Percentiles rank a stretch among this genome's conserved stretches.
Evolutionary conservation across 352 stramenopile genomes (phyloP).

Genomic region (Phytopythium ostracodes): DNA sequence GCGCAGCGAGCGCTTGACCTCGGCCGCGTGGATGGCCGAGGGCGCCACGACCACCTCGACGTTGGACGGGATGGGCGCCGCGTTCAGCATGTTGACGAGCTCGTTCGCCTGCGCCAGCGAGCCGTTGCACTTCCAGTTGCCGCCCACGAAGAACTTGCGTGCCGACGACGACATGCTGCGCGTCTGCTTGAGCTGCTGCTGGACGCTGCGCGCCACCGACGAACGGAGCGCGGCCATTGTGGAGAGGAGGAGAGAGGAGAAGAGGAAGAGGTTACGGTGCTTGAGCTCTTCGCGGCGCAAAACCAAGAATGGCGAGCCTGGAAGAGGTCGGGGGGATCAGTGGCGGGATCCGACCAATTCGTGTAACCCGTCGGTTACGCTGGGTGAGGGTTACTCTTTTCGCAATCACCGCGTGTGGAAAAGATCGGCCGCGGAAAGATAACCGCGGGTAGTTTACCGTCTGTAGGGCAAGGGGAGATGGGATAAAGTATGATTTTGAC

Average conservation of each 20-base stretch:
- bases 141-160: constrained; percentile 98
- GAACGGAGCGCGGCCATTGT: constrained; percentile 43
- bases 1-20: constrained; percentile 58
- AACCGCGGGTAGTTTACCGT: neutral
- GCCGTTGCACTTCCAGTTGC: constrained; percentile 99
- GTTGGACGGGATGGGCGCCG: constrained; percentile 64
- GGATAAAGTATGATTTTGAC: neutral
- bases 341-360: neutral
- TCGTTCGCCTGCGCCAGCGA: constrained; percentile 61
- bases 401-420: too few relatives aligned
- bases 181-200: constrained; percentile 32
- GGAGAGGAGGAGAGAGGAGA: constrained; percentile 6
- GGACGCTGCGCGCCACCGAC: constrained; percentile 11
- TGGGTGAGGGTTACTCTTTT: neutral
- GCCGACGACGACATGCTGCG: constrained; percentile 62
- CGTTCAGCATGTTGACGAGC: constrained; percentile 82
- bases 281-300: constrained; percentile 19
- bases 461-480: neutral
- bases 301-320: constrained; percentile 37
- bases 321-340: neutral
- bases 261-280: neutral
- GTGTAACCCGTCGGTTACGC: neutral
- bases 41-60: constrained; percentile 97
- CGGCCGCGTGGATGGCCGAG: constrained; percentile 88
- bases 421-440: neutral